Percentiles rank a stretch among this genome's conserved stretches.
Conservation (phyloP, 495 filamentous ascomycete genomes). For the Bathelium albidoporum region DNA sequence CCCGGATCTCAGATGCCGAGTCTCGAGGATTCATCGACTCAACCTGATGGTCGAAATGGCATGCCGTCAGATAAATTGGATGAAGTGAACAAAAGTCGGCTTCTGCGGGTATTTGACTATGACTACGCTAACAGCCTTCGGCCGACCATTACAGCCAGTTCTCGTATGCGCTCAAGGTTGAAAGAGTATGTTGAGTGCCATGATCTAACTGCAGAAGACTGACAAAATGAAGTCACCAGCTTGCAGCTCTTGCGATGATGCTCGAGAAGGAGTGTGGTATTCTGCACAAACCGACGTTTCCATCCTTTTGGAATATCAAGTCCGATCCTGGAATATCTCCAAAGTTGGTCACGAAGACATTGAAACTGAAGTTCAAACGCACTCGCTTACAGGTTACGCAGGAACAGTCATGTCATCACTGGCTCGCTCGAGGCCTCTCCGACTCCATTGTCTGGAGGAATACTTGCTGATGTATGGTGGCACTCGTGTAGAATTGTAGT, state of each 20-base stretch:
- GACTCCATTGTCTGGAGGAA: slow-evolving; percentile 16
- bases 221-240: slow-evolving; percentile 14
- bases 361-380: background rate
- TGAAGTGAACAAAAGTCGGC: slow-evolving; percentile 13
- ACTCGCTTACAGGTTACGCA: background rate
- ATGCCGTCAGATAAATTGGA: background rate
- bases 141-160: background rate
- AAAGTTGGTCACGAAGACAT: background rate
- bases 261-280: slow-evolving; percentile 24
- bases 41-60: background rate
- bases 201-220: background rate
- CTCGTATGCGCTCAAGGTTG: background rate
- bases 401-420: slow-evolving; percentile 14
- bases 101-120: slow-evolving; percentile 17
- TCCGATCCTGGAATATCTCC: background rate
- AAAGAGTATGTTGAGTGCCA: slow-evolving; percentile 5
- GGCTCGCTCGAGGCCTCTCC: slow-evolving; percentile 11
- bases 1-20: slow-evolving; percentile 16
- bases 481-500: background rate
- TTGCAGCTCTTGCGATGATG: slow-evolving; percentile 22
- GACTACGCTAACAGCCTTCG: slow-evolving; percentile 6
- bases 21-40: slow-evolving; percentile 5
- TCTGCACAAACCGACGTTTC: slow-evolving; percentile 8
- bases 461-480: slow-evolving; percentile 24
- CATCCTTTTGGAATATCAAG: slow-evolving; percentile 11